Evolutionary conservation across 1,139 yeast genomes (phyloP).

Genomic region (Pichia sp.): DNA sequence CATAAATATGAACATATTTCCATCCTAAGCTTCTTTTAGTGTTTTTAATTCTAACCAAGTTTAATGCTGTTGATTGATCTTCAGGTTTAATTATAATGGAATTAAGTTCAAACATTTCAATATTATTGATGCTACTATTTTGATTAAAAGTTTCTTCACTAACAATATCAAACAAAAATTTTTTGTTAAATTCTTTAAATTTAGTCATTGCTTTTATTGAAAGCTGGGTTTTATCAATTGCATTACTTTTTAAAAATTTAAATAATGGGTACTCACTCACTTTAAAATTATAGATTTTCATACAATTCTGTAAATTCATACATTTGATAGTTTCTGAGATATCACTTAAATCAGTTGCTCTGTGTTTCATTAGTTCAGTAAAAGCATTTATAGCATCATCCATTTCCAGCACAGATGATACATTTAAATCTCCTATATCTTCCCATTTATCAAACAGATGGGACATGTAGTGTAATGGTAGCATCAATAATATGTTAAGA

Average conservation of each 20-base stretch:
- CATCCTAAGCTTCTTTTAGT: conserved; percentile 5
- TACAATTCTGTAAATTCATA: conserved; percentile 8
- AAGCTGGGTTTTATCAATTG: neutral
- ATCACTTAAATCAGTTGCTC: neutral
- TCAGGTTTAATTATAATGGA: conserved; percentile 3
- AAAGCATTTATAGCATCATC: neutral
- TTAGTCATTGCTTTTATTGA: conserved; percentile 2
- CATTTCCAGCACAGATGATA: conserved; percentile 2
- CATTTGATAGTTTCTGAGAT: conserved; percentile 1
- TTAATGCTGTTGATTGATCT: neutral
- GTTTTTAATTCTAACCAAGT: conserved; percentile 10
- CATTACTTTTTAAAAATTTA: neutral
- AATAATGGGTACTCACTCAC: conserved; percentile 5
- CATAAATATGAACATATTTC: conserved; percentile 8
- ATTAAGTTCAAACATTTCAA: conserved; percentile 2
- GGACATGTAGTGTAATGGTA: conserved; percentile 8
- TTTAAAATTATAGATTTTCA: conserved; percentile 5
- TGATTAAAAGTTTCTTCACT: neutral
- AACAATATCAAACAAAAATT: conserved; percentile 2
- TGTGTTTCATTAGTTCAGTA: neutral
- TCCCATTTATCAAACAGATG: conserved; percentile 12
- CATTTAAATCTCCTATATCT: conserved; percentile 8
- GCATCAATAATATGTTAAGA: conserved; percentile 1
- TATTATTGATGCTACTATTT: neutral
- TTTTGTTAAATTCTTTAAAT: conserved; percentile 7